A percentile compares a stretch with the other conserved stretches of the same genome.
phyloP scores from a whole-genome alignment of 2,329 filamentous ascomycete species.

The Penicillium sp. region DNA sequence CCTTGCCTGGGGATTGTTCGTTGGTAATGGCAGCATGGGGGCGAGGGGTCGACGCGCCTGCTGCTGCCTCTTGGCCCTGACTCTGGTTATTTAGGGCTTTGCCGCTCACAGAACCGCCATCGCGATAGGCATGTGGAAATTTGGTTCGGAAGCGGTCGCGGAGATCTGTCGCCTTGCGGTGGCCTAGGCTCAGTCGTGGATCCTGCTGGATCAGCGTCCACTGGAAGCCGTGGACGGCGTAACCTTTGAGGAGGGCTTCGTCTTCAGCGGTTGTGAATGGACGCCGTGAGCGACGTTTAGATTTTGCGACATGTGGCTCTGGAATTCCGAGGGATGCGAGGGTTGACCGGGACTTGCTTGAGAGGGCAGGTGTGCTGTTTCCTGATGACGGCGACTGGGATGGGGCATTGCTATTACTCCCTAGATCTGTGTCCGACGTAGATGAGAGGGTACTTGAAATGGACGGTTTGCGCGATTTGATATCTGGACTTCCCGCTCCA shows the following conservation, averaged over 20 bases:
- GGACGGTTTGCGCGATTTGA: conserved; percentile 18
- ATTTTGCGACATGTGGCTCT: conserved; percentile 49
- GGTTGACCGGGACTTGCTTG: conserved; percentile 34
- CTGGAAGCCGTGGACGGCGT: conserved; percentile 57
- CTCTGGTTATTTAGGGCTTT: conserved; percentile 25
- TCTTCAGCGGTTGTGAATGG: conserved; percentile 60
- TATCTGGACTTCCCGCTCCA: conserved; percentile 12
- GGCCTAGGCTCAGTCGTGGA: conserved; percentile 49
- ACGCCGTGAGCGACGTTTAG: conserved; percentile 53
- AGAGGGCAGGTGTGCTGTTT: conserved; percentile 31
- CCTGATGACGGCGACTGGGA: conserved; percentile 18
- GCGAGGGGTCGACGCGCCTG: conserved; percentile 9
- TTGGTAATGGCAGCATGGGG: not conserved
- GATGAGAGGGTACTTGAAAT: conserved; percentile 21
- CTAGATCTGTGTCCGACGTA: conserved; percentile 14
- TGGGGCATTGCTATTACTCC: conserved; percentile 14
- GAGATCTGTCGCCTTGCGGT: conserved; percentile 58
- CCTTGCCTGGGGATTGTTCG: conserved; percentile 11
- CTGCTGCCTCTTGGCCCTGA: conserved; percentile 4
- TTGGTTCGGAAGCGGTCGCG: conserved; percentile 62
- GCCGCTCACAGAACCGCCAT: conserved; percentile 42
- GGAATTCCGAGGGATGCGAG: conserved; percentile 48
- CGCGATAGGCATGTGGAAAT: conserved; percentile 57
- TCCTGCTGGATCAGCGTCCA: conserved; percentile 63
- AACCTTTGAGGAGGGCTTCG: conserved; percentile 57